Base-by-base conservation (phyloP, 306 rosid species). In the Nissolia schottii region DNA sequence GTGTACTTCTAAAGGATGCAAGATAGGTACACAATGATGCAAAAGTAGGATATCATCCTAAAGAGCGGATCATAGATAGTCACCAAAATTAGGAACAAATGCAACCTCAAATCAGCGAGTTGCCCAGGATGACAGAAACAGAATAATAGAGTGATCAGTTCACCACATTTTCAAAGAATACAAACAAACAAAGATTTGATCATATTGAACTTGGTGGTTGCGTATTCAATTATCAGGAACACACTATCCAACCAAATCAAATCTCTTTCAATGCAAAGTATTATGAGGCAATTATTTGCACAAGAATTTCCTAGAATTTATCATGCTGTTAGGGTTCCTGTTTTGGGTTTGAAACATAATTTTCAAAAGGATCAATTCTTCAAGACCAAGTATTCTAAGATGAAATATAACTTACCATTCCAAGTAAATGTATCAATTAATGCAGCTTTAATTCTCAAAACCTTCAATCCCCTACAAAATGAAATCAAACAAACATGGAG, bases 381-480 rank as follows among this genome's bases (percentile, higher is more conserved):
- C 64, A 43, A 58, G 25, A 20, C 46, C 31, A 2, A 29, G 34
- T 24, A 32, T 34, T 58, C 5, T 12, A 31, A 19, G 7, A 20
- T 23, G 56, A 59, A 7, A n/a, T 12, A 58, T 59, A 43, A 28
- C 79, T 57, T 58, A 79, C 79, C 83, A 64, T 48, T 23, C 10
- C 61, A 37, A 31, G 55, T 46, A 35, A 45, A 66, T n/a, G 53
- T 23, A 31, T 2, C 49, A 6, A 65, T 16, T 72, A 32, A 27
- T 25, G 67, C 64, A 64, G 32, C 64, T 24, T 65, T 48, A 57
- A 29, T 73, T 48, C 35, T 35, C 25, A 55, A 79, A 65, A 73
- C 51, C 79, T 72, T 59, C 59, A 65, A 58, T 65, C 41, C 58
- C 77, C 83, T 79, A 46, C 73, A 78, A 50, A 68, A 69, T 19